Conservation (phyloP, 2,329 filamentous ascomycete genomes). For the Aspergillus melleus region DNA sequence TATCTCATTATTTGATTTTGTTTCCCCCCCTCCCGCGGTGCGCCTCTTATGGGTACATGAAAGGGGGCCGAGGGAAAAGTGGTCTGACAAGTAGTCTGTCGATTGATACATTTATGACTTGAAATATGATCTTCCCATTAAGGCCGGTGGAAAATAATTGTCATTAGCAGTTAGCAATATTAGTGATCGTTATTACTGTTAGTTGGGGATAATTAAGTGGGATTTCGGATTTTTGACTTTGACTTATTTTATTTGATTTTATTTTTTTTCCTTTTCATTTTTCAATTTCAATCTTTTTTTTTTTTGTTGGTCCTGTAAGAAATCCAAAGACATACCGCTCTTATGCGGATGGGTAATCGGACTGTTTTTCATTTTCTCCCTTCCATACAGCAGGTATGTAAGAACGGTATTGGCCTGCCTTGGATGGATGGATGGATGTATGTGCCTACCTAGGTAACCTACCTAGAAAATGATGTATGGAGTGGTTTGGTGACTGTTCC, state of each 20-base stretch:
- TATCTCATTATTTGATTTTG: slow-evolving; percentile 7
- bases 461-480: slow-evolving; percentile 9
- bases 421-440: not conserved
- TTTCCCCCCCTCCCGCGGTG: not conserved
- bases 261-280: not conserved
- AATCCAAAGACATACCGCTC: slow-evolving; percentile 8
- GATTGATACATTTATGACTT: slow-evolving; percentile 15
- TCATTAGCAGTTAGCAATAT: not conserved
- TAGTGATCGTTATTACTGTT: not conserved
- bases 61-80: not conserved
- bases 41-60: not conserved
- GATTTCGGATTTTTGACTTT: slow-evolving; percentile 1
- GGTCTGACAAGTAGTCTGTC: slow-evolving; percentile 8
- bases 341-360: slow-evolving; percentile 6
- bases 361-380: slow-evolving; percentile 9
- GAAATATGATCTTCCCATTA: slow-evolving; percentile 15
- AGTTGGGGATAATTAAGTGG: slow-evolving; percentile 1
- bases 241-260: not conserved
- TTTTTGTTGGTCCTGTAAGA: slow-evolving; percentile 2
- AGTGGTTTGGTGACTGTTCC: slow-evolving; percentile 12
- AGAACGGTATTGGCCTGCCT: not conserved
- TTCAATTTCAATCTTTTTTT: not conserved
- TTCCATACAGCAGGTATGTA: not conserved
- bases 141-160: slow-evolving; percentile 3
- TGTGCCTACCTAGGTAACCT: not conserved